Evolutionary conservation across 345 rosid genomes (phyloP).

Genomic region (Ceriops tagal): DNA sequence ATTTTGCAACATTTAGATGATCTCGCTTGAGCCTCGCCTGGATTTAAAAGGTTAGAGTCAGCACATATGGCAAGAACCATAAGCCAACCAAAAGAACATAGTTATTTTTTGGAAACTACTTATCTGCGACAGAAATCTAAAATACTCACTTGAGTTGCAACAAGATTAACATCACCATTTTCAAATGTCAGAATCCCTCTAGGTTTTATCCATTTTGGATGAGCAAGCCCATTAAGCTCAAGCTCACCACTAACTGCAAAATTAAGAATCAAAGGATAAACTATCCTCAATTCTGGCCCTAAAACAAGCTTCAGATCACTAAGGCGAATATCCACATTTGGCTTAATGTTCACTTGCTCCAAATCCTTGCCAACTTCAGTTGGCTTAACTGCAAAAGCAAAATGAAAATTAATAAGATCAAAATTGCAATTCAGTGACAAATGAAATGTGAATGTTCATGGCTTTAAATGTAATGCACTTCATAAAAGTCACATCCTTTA

Average conservation of each 20-base stretch:
- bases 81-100: slow-evolving; percentile 10
- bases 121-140: slow-evolving; percentile 1
- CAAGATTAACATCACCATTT: slow-evolving; percentile 98
- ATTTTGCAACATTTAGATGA: slow-evolving; percentile 86
- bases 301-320: slow-evolving; percentile 85
- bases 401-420: slow-evolving; percentile 14
- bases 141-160: slow-evolving; percentile 82
- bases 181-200: slow-evolving; percentile 87
- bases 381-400: slow-evolving; percentile 51
- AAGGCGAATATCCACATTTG: slow-evolving; percentile 76
- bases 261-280: slow-evolving; percentile 88
- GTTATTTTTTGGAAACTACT: neutral
- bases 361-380: slow-evolving; percentile 61
- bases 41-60: slow-evolving; percentile 18
- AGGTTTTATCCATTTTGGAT: slow-evolving; percentile 88
- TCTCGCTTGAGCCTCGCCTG: slow-evolving; percentile 95
- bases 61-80: slow-evolving; percentile 11
- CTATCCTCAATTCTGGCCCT: slow-evolving; percentile 90
- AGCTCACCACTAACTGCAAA: slow-evolving; percentile 94
- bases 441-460: neutral
- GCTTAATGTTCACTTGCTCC: slow-evolving; percentile 63
- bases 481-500: neutral
- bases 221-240: slow-evolving; percentile 84
- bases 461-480: neutral
- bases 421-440: neutral